Base-by-base conservation (phyloP, 1,139 yeast species). In the Kodamaea sp. region DNA sequence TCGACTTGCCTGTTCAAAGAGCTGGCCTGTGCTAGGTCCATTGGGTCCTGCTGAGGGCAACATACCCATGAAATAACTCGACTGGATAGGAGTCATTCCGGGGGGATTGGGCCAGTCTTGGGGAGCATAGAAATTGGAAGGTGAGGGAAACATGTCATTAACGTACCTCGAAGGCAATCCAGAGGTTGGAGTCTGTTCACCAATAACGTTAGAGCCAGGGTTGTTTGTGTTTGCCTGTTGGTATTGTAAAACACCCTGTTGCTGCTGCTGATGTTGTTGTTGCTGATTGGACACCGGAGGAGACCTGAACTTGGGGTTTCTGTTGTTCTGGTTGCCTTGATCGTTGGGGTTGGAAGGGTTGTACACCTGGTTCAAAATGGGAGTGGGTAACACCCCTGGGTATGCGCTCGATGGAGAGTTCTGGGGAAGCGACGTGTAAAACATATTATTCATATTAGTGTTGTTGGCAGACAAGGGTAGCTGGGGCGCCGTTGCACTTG, bases 101-200 rank as follows among this genome's bases (percentile, higher is more conserved):
- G 53, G 54, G 5, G 59, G 48, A 11, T 52, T 49, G n/a, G 67
- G 57, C 76, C 75, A 70, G 35, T 70, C 76, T 37, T 68, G 75
- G 1, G 68, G 61, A 2, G 63, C 68, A 35, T 69, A 73, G 42
- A 75, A 72, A 35, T 68, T 75, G 7, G 73, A 66, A 2, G 81
- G 80, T 6, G 78, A 72, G 11, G 80, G 80, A 51, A 76, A 76
- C 49, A 76, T 63, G 46, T 76, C 81, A 39, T 70, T 71, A 25
- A 75, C 73, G 38, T 73, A 75, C 32, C 77, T 60, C 4, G 76
- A 66, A 0, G 78, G 78, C 19, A 76, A 53, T 2, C 73, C 78
- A 15, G 73, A 66, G 5, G 73, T 50, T 2, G 80, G 80, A 0
- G 78, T 70, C 33, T 72, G 78, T 29, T 69, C 76, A 5, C 74